A percentile compares a stretch with the other conserved stretches of the same genome.
Conservation (phyloP, 2,329 filamentous ascomycete species). For the Diaporthe longicolla region DNA sequence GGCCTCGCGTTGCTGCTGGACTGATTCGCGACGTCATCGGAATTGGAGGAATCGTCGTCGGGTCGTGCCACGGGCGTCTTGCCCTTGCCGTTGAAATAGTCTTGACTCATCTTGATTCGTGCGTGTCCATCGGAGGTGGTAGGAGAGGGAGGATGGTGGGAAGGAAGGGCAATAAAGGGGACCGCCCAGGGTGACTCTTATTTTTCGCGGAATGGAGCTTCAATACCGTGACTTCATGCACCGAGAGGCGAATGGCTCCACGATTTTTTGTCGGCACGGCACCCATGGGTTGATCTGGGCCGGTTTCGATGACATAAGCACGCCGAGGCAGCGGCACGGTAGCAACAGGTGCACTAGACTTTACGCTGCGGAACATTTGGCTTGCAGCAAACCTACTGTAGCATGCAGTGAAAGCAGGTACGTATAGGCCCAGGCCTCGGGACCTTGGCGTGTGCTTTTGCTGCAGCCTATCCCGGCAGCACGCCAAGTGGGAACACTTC, state of each 20-base stretch:
- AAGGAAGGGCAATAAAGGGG: not conserved
- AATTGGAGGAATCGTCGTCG: slow-evolving; percentile 45
- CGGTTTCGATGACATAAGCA: slow-evolving; percentile 28
- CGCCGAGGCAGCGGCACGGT: slow-evolving; percentile 1
- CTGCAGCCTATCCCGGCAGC: slow-evolving; percentile 31
- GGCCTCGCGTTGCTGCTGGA: slow-evolving; percentile 42
- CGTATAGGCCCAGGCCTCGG: slow-evolving; percentile 6
- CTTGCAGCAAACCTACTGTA: slow-evolving; percentile 16
- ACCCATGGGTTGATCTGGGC: slow-evolving; percentile 10
- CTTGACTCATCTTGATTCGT: slow-evolving; percentile 69
- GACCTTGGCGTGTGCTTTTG: slow-evolving; percentile 24
- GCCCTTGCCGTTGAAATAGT: slow-evolving; percentile 69
- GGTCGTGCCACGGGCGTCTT: slow-evolving; percentile 57
- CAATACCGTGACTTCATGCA: slow-evolving; percentile 38
- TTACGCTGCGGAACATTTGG: slow-evolving; percentile 20
- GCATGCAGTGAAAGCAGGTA: slow-evolving; percentile 22
- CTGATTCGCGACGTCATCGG: slow-evolving; percentile 43
- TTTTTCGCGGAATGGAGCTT: slow-evolving; percentile 38
- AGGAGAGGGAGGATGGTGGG: not conserved
- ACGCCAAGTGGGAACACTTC: slow-evolving; percentile 34
- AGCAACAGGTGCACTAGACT: slow-evolving; percentile 5
- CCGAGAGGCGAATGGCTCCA: slow-evolving; percentile 29
- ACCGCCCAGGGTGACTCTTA: slow-evolving; percentile 39
- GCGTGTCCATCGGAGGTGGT: slow-evolving; percentile 42
- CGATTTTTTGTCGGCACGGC: slow-evolving; percentile 36